Percentiles rank a stretch among this genome's conserved stretches.
These are phyloP conservation scores for Chytriomyces sp. DNA, from an alignment of 192 early-diverging fungal genomes.

Conservation along the genomic window DNA sequence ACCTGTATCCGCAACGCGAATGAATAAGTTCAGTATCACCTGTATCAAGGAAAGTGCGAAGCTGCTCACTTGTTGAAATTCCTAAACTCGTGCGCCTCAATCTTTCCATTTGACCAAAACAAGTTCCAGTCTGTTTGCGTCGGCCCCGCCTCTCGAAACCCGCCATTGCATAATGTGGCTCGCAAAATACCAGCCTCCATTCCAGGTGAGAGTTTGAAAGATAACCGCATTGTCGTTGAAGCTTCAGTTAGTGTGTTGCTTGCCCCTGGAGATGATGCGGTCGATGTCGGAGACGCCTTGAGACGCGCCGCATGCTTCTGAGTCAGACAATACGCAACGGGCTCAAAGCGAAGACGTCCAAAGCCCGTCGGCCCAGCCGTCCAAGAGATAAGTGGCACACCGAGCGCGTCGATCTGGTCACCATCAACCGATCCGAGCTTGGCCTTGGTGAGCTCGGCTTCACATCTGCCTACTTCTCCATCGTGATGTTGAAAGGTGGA, in stretches of 20 bases:
- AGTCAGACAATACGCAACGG: not conserved
- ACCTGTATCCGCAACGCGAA: conserved; percentile 4
- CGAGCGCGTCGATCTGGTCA: not conserved
- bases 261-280: not conserved
- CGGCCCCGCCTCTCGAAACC: conserved; percentile 11
- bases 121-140: conserved; percentile 10
- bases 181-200: conserved; percentile 7
- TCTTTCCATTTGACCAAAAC: conserved; percentile 16
- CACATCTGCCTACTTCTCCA: not conserved
- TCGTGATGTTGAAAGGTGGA: not conserved
- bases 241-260: not conserved
- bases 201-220: not conserved
- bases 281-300: not conserved
- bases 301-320: not conserved
- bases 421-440: too few relatives aligned
- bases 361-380: not conserved
- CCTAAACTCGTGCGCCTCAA: conserved; percentile 14
- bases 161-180: conserved; percentile 1
- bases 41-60: not conserved
- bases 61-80: not conserved
- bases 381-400: conserved; percentile 9
- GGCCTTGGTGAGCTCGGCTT: not conserved
- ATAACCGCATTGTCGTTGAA: not conserved
- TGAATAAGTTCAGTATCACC: not conserved
- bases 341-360: not conserved